phyloP scores from a whole-genome alignment of 306 rosid genomes.

The Rosa persica region DNA sequence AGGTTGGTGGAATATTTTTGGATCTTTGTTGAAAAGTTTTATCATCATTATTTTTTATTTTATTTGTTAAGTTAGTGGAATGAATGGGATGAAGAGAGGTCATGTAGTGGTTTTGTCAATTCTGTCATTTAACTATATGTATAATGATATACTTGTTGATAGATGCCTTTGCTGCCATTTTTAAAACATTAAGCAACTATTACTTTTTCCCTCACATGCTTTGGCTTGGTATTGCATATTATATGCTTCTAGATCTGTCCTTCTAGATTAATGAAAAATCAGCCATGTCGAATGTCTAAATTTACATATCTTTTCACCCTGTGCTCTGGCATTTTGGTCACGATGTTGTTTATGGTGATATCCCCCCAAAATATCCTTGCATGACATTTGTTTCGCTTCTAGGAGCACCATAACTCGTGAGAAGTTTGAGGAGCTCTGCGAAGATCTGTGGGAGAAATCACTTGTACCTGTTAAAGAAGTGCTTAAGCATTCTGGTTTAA shows the following conservation, averaged over 20 bases:
- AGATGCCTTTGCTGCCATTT: neutral
- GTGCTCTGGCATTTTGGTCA: neutral
- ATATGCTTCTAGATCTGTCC: neutral
- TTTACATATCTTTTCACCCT: neutral
- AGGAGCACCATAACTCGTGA: conserved; percentile 96
- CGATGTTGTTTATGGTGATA: neutral
- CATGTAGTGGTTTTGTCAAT: neutral
- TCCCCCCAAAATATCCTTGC: neutral
- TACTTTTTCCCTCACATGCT: neutral
- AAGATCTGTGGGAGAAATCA: conserved; percentile 91
- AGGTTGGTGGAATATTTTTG: conserved; percentile 46
- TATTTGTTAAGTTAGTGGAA: conserved; percentile 8
- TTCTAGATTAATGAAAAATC: neutral
- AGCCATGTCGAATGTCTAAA: neutral
- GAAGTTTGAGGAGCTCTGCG: conserved; percentile 91
- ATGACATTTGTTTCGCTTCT: conserved; percentile 20
- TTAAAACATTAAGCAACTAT: neutral
- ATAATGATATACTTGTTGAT: neutral
- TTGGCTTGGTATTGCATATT: neutral
- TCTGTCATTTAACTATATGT: neutral
- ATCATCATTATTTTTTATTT: conserved; percentile 4
- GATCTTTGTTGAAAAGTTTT: neutral
- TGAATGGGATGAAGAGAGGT: neutral
- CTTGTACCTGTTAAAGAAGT: conserved; percentile 75
- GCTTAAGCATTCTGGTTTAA: conserved; percentile 65